phyloP scores from a whole-genome alignment of 495 filamentous ascomycete genomes.

The Xylona heveae region DNA sequence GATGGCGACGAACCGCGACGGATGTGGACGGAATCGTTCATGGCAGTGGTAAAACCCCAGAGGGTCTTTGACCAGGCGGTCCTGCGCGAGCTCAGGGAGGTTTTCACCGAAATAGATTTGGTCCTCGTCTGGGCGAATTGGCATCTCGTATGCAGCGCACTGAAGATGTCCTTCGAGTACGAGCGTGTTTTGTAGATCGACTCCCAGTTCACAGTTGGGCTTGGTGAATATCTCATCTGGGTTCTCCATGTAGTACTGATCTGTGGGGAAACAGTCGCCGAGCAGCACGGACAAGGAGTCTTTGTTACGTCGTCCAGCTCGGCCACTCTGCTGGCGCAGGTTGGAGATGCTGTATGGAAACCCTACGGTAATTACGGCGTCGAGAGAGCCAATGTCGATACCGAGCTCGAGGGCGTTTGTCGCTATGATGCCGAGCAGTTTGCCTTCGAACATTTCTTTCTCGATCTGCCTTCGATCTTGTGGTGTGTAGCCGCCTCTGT shows the following conservation, averaged over 20 bases:
- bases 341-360: conserved; percentile 95
- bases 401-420: conserved; percentile 87
- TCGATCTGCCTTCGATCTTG: conserved; percentile 86
- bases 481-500: conserved; percentile 86
- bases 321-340: conserved; percentile 81
- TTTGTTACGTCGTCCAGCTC: conserved; percentile 81
- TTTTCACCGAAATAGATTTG: conserved; percentile 57
- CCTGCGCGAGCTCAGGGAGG: conserved; percentile 47
- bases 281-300: conserved; percentile 83
- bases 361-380: conserved; percentile 82
- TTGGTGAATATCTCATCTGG: conserved; percentile 91
- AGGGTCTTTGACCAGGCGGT: conserved; percentile 50
- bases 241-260: conserved; percentile 94
- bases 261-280: conserved; percentile 79
- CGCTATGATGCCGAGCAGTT: conserved; percentile 79
- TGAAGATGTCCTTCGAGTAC: conserved; percentile 87
- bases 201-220: conserved; percentile 70
- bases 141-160: conserved; percentile 90
- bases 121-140: conserved; percentile 61
- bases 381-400: conserved; percentile 86
- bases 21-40: conserved; percentile 67
- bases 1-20: conserved; percentile 67
- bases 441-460: conserved; percentile 91
- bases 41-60: conserved; percentile 78
- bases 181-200: conserved; percentile 79